Base-by-base conservation (phyloP, 1,284 basidiomycete genomes). In the Pseudozyma tsukubaensis region DNA sequence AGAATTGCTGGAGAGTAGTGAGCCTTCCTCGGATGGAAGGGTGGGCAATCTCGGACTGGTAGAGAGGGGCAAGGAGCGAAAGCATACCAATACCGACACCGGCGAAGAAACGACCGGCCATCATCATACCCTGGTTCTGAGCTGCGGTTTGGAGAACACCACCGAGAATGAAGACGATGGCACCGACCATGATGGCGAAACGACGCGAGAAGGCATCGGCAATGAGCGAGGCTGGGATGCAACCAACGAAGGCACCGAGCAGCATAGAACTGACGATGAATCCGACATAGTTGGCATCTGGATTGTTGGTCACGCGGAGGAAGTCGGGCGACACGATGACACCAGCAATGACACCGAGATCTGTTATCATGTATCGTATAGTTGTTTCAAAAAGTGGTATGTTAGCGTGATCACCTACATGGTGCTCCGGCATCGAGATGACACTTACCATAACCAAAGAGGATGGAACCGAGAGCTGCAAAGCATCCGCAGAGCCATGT, bases 61-160 rank as follows among this genome's bases (percentile, higher is more conserved):
- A 91, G 5, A 90, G 81, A 13, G 89, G 89, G 1, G 89, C 89
- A 21, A 90, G 85, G 76, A 89, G 87, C 0, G 88, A 86, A 55
- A 89, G 86, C 74, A 88, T 87, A 3, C 89, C 89, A 59, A 87
- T 87, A 21, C 85, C 85, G 65, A 87, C 77, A 34, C 85, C 85
- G 10, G 89, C 89, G 62, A 90, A 88, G 86, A 90, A 90, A 3
- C 89, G 86, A 4, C 89, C 90, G 11, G 87, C 88, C 35, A 89
- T 85, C 88, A 91, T 90, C 85, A 88, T 88, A 54, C 87, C 87
- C 80, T 89, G 87, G 77, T 87, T 89, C 59, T 84, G 82, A 0
- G 89, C 88, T 8, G 85, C 88, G 0, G 88, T 88, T 70, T 86
- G 85, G 4, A 86, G 65, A 4, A 86, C 84, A 19, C 89, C 89